Base-by-base conservation (phyloP, 805 yeast genomes). In the Torulaspora delbrueckii region DNA sequence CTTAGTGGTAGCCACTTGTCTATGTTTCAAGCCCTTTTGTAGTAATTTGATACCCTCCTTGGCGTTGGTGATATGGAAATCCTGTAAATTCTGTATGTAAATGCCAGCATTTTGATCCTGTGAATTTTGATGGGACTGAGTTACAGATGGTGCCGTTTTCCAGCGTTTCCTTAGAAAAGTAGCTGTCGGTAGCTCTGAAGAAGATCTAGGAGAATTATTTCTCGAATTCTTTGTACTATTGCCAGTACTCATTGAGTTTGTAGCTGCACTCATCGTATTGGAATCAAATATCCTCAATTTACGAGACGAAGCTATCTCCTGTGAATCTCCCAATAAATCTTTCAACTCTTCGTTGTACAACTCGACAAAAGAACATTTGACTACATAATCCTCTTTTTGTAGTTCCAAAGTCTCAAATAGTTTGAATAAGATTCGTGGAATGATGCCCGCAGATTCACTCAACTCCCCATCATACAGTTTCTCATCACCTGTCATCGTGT, bases 291-390 rank as follows among this genome's bases (percentile, higher is more conserved):
- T 76, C 42, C 78, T 68, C 39, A 81, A 67, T 39, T 68, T 70
- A 51, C 79, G 85, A 26, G 72, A 70, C 13, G 49, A 48, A 13
- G 54, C 42, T 3, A 42, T 36, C 19, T 45, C 52, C 22, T 37
- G 45, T 14, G 48, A 44, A 30, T 56, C 56, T 26, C 72, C 70
- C 42, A 89, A 67, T 45, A 89, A 71, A 59, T 89, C 96, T 40
- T 77, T 74, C 40, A 90, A 69, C 55, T 87, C 95, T 62, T 89
- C 97, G 57, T 89, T 88, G 68, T 89, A 90, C 14, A 89, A 69
- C 62, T 89, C 97, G 43, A 88, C 75, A 61, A 84, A 90, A 0
- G 95, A 85, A 51, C 88, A 77, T 59, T 82, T 83, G 14, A 85
- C 88, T 26, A 84, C 59, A 59, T 74, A 81, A 58, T 84, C 95